phyloP scores from a whole-genome alignment of 495 filamentous ascomycete genomes.

The Penicillium malachiteum region DNA sequence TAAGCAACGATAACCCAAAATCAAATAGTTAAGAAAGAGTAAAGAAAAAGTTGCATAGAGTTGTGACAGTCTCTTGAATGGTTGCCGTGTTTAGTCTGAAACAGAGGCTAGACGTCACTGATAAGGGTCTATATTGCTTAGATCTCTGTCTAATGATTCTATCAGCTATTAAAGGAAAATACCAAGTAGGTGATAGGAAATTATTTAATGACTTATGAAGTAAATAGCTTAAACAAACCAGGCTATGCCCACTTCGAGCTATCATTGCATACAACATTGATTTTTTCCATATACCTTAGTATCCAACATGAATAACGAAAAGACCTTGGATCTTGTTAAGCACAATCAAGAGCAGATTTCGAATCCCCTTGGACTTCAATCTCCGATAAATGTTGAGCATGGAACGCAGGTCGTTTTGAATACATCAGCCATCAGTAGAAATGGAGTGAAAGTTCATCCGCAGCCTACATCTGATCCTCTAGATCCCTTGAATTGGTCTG shows the following conservation, averaged over 20 bases:
- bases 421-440: constrained; percentile 13
- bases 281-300: too few species aligned
- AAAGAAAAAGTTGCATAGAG: too few species aligned
- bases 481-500: constrained; percentile 60
- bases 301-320: neutral
- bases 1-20: too few species aligned
- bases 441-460: constrained; percentile 46
- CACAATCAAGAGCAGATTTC: neutral
- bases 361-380: neutral
- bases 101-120: neutral
- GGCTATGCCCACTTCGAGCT: too few species aligned
- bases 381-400: constrained; percentile 4
- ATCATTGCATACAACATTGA: too few species aligned
- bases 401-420: constrained; percentile 12
- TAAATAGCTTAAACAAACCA: too few species aligned
- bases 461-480: constrained; percentile 52
- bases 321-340: neutral
- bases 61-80: too few species aligned
- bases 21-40: too few species aligned
- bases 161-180: neutral
- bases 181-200: neutral
- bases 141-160: too few species aligned
- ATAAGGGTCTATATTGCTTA: neutral
- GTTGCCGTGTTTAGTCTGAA: too few species aligned
- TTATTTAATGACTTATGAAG: neutral